These are phyloP conservation scores for Amanita rubescens DNA, from an alignment of 768 basidiomycete species.

Conservation along the genomic window DNA sequence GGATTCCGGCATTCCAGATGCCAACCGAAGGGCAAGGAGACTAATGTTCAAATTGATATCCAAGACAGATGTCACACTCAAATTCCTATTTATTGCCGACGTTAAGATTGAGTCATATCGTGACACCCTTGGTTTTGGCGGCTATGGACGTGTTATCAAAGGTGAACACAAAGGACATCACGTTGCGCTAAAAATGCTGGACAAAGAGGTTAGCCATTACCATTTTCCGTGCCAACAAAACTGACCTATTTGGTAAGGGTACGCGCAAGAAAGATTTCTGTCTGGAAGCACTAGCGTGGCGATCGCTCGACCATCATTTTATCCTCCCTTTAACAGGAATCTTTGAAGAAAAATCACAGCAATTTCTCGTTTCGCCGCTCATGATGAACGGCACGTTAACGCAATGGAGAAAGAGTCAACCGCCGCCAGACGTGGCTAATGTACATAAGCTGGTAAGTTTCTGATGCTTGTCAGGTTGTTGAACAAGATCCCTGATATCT, in stretches of 20 bases:
- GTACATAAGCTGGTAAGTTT: neutral
- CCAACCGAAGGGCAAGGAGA: neutral
- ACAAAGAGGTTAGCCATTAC: neutral
- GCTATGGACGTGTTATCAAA: neutral
- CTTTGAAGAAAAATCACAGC: neutral
- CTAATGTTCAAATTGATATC: neutral
- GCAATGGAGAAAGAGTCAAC: neutral
- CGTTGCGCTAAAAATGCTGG: neutral
- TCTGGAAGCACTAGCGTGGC: neutral
- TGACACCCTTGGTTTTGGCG: neutral
- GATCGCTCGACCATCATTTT: neutral
- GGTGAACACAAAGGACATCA: neutral
- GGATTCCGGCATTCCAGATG: neutral
- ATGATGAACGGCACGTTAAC: no score
- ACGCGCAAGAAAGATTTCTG: no score
- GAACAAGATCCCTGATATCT: neutral
- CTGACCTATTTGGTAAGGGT: neutral
- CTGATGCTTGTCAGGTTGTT: neutral
- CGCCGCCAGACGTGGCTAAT: neutral
- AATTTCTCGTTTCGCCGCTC: no score
- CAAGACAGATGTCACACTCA: neutral
- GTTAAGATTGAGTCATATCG: neutral
- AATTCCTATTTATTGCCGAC: neutral
- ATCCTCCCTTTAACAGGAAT: neutral
- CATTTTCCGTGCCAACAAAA: no score